Evolutionary conservation across 768 basidiomycete genomes (phyloP), one percentile per base, ranked within the genome.

Genomic region (Boletus pseudopeckii): DNA sequence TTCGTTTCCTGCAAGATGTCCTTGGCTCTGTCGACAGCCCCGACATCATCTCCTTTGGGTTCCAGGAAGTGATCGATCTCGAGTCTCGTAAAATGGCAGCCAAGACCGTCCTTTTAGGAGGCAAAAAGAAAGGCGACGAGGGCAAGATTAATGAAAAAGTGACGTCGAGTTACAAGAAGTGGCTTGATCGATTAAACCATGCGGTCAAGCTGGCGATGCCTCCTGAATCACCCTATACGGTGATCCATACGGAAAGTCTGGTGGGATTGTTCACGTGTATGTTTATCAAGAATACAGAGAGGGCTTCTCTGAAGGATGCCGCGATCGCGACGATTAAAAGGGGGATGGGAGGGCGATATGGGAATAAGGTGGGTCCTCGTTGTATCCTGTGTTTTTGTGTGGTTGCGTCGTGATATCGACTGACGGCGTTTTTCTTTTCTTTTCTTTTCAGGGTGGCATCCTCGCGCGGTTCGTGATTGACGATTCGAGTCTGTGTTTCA

Each of bases 51-150:
- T 81, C 85, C 5, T 96, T 99, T 62, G 94, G 94, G 2, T 88
- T 98, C 70, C 96, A 99, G 70, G 96, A 98, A 72, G 81, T 98
- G 37, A 92, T 99, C 55, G 93, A 97, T 66, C 81, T 99, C n/a
- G 94, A 97, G 61, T 86, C 83, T 58, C 85, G 92, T 56, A 92
- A 86, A 72, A 85, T 98, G 77, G 86, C 88, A 1, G 96, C 96
- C 62, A 95, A 97, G 73, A 92, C 87, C 18, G 84, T 98, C 26
- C 65, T 99, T 0, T 77, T 96, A 6, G 88, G 87, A 7, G 77
- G 78, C 15, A 81, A 85, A 58, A 90, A 86, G 72, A 83, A 80
- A 54, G 68, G 73, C 15, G 80, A 82, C 34, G 79, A 77, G 5
- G 71, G 77, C 39, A 71, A 70, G 50, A 63, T 72, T 7, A 86